phyloP scores from a whole-genome alignment of 106 monocot genomes.

The Allium fistulosum region DNA sequence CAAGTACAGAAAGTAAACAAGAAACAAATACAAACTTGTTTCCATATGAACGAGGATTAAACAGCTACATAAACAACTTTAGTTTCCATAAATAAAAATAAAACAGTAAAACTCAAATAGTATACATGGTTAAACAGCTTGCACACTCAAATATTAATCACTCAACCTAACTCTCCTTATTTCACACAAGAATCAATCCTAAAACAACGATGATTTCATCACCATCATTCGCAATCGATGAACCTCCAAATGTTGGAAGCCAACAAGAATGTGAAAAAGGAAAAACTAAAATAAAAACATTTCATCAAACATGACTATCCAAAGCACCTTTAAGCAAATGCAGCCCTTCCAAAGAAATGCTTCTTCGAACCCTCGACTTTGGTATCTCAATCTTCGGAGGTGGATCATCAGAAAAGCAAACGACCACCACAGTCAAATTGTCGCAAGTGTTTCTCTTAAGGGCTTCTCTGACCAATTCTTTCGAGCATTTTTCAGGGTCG shows the following conservation, averaged over 20 bases:
- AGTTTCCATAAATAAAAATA: too few species aligned
- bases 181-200: too few species aligned
- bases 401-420: conserved; percentile 36
- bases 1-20: too few species aligned
- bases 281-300: too few species aligned
- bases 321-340: conserved; percentile 55
- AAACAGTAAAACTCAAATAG: too few species aligned
- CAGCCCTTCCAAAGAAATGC: conserved; percentile 62
- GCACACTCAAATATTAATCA: too few species aligned
- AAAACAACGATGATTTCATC: too few species aligned
- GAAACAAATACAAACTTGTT: too few species aligned
- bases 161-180: too few species aligned
- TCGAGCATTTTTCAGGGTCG: conserved; percentile 36
- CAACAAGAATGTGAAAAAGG: not conserved
- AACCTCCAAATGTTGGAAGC: conserved; percentile 8
- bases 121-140: too few species aligned
- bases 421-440: conserved; percentile 32
- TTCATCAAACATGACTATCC: conserved; percentile 27
- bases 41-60: too few species aligned
- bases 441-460: conserved; percentile 36
- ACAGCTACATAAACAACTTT: too few species aligned
- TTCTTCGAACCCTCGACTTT: conserved; percentile 42
- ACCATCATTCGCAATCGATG: not conserved
- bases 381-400: conserved; percentile 55
- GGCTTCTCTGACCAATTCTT: conserved; percentile 36